These are phyloP conservation scores for Coniochaeta ligniaria DNA, from an alignment of 2,329 filamentous ascomycete genomes.

Conservation along the genomic window DNA sequence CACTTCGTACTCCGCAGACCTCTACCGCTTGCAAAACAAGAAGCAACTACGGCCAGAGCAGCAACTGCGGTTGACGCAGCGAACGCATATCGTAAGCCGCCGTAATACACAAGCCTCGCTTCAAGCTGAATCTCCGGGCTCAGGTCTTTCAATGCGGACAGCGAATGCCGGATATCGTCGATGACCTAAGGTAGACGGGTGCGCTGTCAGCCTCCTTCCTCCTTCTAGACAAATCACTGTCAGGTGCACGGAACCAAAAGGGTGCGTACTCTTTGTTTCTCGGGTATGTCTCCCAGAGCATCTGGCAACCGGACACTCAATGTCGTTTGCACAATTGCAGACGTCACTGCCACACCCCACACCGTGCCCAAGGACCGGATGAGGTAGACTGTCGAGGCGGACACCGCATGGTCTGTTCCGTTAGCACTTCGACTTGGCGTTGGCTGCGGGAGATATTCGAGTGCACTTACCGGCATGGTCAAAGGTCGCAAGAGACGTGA, in stretches of 20 bases:
- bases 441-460: background rate
- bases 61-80: conserved; percentile 45
- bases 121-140: conserved; percentile 49
- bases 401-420: conserved; percentile 50
- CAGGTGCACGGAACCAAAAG: background rate
- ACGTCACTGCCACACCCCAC: conserved; percentile 57
- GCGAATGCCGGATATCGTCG: conserved; percentile 54
- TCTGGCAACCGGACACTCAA: conserved; percentile 45
- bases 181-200: conserved; percentile 41
- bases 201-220: conserved; percentile 5
- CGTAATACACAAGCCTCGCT: conserved; percentile 52
- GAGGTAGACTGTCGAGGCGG: conserved; percentile 55
- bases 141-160: conserved; percentile 45
- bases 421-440: background rate
- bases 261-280: conserved; percentile 49
- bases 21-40: conserved; percentile 33
- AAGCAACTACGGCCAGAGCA: conserved; percentile 37
- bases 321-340: conserved; percentile 56
- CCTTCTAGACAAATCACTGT: conserved; percentile 14
- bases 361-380: conserved; percentile 56
- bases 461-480: conserved; percentile 45
- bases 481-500: conserved; percentile 56
- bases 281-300: conserved; percentile 45
- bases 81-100: conserved; percentile 50
- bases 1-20: conserved; percentile 21